phyloP scores from a whole-genome alignment of 805 yeast genomes.

The Metschnikowia chrysomelidarum region DNA sequence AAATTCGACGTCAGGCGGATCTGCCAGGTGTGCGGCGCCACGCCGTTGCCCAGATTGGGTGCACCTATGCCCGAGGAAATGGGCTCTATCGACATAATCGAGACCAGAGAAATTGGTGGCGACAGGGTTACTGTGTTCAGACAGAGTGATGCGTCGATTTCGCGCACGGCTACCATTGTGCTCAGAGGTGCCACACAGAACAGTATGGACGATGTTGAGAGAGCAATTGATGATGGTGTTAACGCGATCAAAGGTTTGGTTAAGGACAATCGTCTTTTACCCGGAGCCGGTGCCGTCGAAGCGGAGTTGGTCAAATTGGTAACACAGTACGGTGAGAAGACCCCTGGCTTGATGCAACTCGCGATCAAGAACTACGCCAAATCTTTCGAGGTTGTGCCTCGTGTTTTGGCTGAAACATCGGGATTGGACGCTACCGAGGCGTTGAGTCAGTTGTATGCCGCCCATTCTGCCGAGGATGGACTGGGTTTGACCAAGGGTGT shows the following conservation, averaged over 20 bases:
- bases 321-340: conserved; percentile 83
- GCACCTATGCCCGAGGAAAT: conserved; percentile 95
- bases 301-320: conserved; percentile 79
- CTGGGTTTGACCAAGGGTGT: conserved; percentile 66
- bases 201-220: conserved; percentile 88
- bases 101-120: conserved; percentile 93
- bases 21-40: conserved; percentile 95
- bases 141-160: conserved; percentile 64
- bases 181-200: conserved; percentile 96
- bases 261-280: conserved; percentile 72
- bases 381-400: conserved; percentile 92
- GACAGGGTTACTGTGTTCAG: conserved; percentile 93
- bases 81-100: conserved; percentile 84
- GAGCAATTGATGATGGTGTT: conserved; percentile 97
- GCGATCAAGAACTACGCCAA: conserved; percentile 93
- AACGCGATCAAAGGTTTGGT: conserved; percentile 85
- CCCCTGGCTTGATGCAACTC: conserved; percentile 89
- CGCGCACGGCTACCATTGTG: conserved; percentile 83
- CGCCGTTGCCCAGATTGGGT: conserved; percentile 90
- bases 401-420: conserved; percentile 90
- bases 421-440: conserved; percentile 90
- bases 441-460: conserved; percentile 85
- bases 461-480: conserved; percentile 57
- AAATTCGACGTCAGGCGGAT: conserved; percentile 93
- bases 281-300: conserved; percentile 97